Conservation (phyloP, 2,329 filamentous ascomycete genomes). For the Pyrenophora tritici-repentis region DNA sequence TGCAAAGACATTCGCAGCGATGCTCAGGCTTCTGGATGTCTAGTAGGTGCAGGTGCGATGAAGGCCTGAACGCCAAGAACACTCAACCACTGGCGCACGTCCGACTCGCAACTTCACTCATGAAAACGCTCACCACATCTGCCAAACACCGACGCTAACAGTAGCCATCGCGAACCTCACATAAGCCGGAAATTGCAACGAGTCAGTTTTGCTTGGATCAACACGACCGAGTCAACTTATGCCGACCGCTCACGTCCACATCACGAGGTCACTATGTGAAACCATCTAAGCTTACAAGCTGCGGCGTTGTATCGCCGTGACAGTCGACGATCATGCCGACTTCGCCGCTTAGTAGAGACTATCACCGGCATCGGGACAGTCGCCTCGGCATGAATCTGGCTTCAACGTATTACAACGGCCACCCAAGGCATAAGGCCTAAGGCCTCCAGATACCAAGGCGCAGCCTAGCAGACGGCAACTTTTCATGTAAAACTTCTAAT, state of each 20-base stretch:
- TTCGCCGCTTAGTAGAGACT: no score
- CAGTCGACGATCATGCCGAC: no score
- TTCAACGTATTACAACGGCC: slow-evolving; percentile 1
- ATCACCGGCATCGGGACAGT: no score
- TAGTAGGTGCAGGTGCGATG: no score
- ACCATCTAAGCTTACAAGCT: no score
- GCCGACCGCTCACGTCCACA: background rate
- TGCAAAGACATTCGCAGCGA: background rate
- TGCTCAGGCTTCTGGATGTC: slow-evolving; percentile 1
- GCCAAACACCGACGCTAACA: background rate
- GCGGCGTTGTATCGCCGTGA: no score
- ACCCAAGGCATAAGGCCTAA: background rate
- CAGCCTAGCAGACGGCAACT: background rate
- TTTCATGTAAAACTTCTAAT: background rate
- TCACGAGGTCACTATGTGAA: no score
- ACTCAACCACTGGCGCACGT: background rate
- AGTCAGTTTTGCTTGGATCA: slow-evolving; percentile 5
- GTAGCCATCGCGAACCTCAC: background rate
- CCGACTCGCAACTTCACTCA: background rate
- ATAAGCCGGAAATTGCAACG: background rate
- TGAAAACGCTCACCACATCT: slow-evolving; percentile 2
- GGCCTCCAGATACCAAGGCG: background rate
- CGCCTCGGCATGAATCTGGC: background rate
- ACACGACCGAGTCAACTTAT: background rate
- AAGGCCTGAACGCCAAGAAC: slow-evolving; percentile 4